Evolutionary conservation across 192 early-diverging fungal species (phyloP), one percentile per base, ranked within the genome.

Genomic region (Coemansia sp.): DNA sequence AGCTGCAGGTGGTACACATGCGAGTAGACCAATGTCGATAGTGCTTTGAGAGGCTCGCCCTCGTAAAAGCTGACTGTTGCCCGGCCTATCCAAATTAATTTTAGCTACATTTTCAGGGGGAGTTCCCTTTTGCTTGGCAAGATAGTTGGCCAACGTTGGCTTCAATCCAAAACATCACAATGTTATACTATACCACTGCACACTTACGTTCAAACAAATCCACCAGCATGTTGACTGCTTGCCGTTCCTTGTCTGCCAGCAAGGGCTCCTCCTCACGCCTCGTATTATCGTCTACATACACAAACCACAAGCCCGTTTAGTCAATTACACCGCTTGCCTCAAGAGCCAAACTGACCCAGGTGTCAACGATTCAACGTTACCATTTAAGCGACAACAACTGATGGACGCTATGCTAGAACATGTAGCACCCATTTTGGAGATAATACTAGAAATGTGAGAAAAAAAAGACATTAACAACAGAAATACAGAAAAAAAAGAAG

Each of bases 1-100:
- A 91, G 80, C 67, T 94, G 90, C 50, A 93, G 61, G 54, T 90
- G 89, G 26, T 91, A 84, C 64, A 89, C 87, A 59, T 89, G 87
- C 30, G 90, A 92, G 69, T 87, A 91, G 11, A 87, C 89, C 23
- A 93, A 67, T n/a, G 86, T 89, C 13, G 90, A 88, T 16, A 93
- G 75, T 6, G 91, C 87, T 52, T 83, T 79, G 12, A 93, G 79
- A 38, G 89, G 87, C 47, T 89, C 86, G 3, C 90, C 89, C 43
- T 91, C 85, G 59, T 87, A 93, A 53, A 93, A 93, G 74, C 89
- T 88, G 41, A 87, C 87, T 42, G 86, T 84, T 33, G 80, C 81
- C 31, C 90, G 86, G 57, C 90, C 88, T 89, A 63, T 47, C 48
- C 37, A 31, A 21, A 50, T 18, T 36, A 23, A 50, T 20, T 44